phyloP scores from a whole-genome alignment of 306 rosid genomes.

The Glycine latifolia region DNA sequence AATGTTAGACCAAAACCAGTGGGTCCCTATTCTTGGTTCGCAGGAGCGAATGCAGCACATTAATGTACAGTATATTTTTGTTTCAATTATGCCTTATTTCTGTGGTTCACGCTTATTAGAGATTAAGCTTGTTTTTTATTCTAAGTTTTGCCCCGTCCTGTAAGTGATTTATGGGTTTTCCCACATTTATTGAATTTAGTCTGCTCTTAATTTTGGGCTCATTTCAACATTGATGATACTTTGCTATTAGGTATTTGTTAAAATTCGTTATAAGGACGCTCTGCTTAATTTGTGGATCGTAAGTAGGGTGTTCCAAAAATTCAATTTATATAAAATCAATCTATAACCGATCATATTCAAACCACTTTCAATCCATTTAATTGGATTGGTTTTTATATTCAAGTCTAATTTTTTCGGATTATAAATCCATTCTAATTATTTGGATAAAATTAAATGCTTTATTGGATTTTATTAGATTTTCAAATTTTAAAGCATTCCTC shows the following conservation, averaged over 20 bases:
- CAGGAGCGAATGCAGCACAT: conserved; percentile 58
- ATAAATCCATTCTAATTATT: too few species aligned
- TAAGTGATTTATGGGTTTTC: conserved; percentile 63
- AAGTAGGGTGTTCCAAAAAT: too few species aligned
- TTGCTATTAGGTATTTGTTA: neutral
- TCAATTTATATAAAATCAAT: too few species aligned
- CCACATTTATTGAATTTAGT: conserved; percentile 57
- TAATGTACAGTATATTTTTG: conserved; percentile 88
- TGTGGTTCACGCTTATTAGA: conserved; percentile 59
- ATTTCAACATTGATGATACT: conserved; percentile 29
- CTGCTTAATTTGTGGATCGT: neutral
- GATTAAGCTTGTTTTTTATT: conserved; percentile 68
- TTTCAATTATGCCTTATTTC: conserved; percentile 66
- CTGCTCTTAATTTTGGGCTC: conserved; percentile 22
- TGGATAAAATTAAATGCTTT: too few species aligned
- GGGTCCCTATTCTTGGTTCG: conserved; percentile 56
- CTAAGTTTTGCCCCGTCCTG: conserved; percentile 64
- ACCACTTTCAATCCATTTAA: too few species aligned
- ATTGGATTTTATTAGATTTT: too few species aligned
- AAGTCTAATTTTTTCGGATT: too few species aligned
- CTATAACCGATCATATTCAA: too few species aligned
- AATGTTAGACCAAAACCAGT: conserved; percentile 53
- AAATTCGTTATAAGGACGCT: neutral
- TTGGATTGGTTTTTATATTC: too few species aligned
- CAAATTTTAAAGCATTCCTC: too few species aligned